Evolutionary conservation across 83 land plant genomes (phyloP).

Genomic region (Thuja plicata): DNA sequence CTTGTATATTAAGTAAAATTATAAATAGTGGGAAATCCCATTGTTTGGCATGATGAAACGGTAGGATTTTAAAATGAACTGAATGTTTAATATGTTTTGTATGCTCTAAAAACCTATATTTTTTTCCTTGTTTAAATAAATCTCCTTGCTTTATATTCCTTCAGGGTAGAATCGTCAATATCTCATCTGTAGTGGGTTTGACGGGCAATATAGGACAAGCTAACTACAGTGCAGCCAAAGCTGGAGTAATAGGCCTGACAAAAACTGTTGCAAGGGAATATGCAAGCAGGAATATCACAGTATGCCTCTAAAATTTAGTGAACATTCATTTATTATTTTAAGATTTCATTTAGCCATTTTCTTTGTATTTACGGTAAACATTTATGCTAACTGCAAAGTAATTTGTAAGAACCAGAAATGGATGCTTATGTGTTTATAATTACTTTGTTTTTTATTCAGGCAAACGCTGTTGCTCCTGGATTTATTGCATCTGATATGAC

Average conservation of each 20-base stretch:
- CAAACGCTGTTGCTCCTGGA: slow-evolving; percentile 96
- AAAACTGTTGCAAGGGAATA: slow-evolving; percentile 88
- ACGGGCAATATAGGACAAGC: slow-evolving; percentile 93
- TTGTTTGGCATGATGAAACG: not conserved
- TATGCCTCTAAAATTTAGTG: slow-evolving; percentile 27
- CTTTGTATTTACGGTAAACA: not conserved
- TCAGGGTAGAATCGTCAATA: slow-evolving; percentile 93
- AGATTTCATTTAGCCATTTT: not conserved
- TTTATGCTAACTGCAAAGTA: slow-evolving; percentile 1
- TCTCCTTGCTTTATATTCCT: not conserved
- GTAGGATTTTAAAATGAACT: not conserved
- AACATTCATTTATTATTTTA: not conserved
- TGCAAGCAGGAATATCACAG: slow-evolving; percentile 81
- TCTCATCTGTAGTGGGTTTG: slow-evolving; percentile 93
- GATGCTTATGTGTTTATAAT: slow-evolving; percentile 10
- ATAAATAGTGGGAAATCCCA: not conserved
- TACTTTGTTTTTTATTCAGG: slow-evolving; percentile 37
- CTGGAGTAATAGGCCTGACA: slow-evolving; percentile 94
- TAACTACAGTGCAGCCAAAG: slow-evolving; percentile 98
- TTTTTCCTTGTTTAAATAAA: not conserved
- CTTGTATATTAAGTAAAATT: not conserved
- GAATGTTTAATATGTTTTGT: not conserved
- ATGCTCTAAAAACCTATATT: not conserved
- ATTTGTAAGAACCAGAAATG: not conserved
- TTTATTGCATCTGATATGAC: slow-evolving; percentile 99